Evolutionary conservation across 2,329 filamentous ascomycete genomes (phyloP), one percentile per base, ranked within the genome.

Genomic region (Alternaria brassicae): DNA sequence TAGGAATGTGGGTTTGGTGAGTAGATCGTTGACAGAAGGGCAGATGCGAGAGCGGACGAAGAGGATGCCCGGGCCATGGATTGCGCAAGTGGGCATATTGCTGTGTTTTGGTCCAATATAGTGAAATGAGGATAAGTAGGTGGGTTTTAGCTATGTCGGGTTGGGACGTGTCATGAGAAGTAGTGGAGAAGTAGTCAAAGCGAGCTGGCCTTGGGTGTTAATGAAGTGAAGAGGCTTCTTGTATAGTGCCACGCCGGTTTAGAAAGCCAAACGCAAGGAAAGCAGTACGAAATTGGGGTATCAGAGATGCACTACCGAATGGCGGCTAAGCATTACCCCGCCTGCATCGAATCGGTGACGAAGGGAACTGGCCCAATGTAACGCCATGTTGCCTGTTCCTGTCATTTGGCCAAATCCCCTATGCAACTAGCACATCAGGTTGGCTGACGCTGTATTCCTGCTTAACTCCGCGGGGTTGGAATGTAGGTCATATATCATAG

Each of bases 1-100:
- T 39, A 78, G 53, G 49, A 71, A 79, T 7, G 68, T 68, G 10
- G 63, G 25, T 50, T 77, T 72, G 53, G 68, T 58, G 47, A 79
- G 71, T 64, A 67, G 51, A 75, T 74, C 41, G 65, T 70, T 51
- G 76, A 74, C 60, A 75, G 56, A 12, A 0, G 50, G 52, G 0
- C 54, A 23, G 34, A 68, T 60, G 42, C 63, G 61, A n/a, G 63
- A 61, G 39, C 55, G 58, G 9, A 68, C 65, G n/a, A 50, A 64
- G 40, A 68, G 60, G 4, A 68, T 42, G 5, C 65, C 63, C 1
- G 58, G 59, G 34, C 65, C 65, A 17, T 56, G 32, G 34, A 68
- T 48, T 12, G 41, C 17, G 27, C 41, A 47, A 17, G 27, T 37
- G 28, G 42, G 37, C 52, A 58, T 58, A 7, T 17, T 44, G 17